Conservation (phyloP, 495 filamentous ascomycete species). For the Aspergillus indologenus region DNA sequence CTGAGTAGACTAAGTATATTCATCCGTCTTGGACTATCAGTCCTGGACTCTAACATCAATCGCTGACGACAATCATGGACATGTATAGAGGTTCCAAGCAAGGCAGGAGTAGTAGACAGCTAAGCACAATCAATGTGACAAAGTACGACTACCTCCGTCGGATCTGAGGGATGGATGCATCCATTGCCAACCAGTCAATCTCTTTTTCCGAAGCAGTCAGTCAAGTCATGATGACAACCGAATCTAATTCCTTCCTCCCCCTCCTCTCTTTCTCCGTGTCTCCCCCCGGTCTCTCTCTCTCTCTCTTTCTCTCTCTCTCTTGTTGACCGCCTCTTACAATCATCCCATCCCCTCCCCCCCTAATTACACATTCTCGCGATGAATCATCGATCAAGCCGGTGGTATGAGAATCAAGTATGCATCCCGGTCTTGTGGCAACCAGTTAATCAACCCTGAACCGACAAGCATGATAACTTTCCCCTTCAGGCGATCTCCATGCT, state of each 20-base stretch:
- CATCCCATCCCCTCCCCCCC: constrained; percentile 1
- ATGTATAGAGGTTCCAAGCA: not conserved
- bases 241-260: not conserved
- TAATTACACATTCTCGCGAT: not conserved
- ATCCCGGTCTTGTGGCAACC: constrained; percentile 7
- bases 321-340: constrained; percentile 17
- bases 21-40: too few species aligned
- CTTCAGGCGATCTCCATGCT: constrained; percentile 15
- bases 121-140: not conserved
- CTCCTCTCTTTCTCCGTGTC: not conserved
- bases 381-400: not conserved
- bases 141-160: not conserved
- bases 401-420: constrained; percentile 2
- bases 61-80: too few species aligned
- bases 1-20: too few species aligned
- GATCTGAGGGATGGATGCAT: not conserved
- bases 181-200: not conserved
- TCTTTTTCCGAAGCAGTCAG: not conserved
- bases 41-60: too few species aligned
- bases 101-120: not conserved
- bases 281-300: not conserved
- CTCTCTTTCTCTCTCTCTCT: not conserved
- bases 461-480: constrained; percentile 19
- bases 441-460: not conserved
- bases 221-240: constrained; percentile 19